Evolutionary conservation across 2,329 filamentous ascomycete species (phyloP), one percentile per base, ranked within the genome.

Genomic region (Aspergillus sp.): DNA sequence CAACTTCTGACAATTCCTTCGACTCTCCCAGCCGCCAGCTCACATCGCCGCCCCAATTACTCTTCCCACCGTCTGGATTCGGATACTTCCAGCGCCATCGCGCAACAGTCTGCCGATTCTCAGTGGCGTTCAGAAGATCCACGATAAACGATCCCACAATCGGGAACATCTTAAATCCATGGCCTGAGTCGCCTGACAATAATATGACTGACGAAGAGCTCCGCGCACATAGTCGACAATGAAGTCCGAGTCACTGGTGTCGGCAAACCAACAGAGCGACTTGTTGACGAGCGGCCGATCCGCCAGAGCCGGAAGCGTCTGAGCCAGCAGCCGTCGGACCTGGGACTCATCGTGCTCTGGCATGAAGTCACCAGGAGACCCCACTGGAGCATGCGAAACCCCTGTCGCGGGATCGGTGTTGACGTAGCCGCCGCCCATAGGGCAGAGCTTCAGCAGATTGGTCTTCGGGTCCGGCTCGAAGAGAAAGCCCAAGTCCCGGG

Each of bases 91-190:
- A 77, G 12, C 61, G 49, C 72, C 72, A 77, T 15, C 69, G 53
- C 2, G 48, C 32, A 12, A 66, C 50, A 1, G 48, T 49, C 49
- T 77, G 72, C 20, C 36, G 27, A 3, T 30, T 31, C 24, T 53
- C 45, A 0, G 59, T 55, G 2, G 61, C 53, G 14, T 62, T 57
- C 0, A 78, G 31, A 4, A 77, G 42, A 8, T 66, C 58, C 26
- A 52, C 58, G 2, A 75, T 65, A 63, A 70, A 78, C n/a, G 56
- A 49, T 0, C 75, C 74, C n/a, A 74, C 58, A 15, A 75, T 62
- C 0, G 73, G 74, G 30, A 78, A 63, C 70, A 78, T 75, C 53
- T 78, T 78, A 51, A 77, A 77, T 0, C 68, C 72, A 44, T 79
- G 74, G 0, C 74, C 75, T 1, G 73, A 78, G 44, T 78, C 75